Base-by-base conservation (phyloP, 352 stramenopile genomes). In the Achlya hypogyna region DNA sequence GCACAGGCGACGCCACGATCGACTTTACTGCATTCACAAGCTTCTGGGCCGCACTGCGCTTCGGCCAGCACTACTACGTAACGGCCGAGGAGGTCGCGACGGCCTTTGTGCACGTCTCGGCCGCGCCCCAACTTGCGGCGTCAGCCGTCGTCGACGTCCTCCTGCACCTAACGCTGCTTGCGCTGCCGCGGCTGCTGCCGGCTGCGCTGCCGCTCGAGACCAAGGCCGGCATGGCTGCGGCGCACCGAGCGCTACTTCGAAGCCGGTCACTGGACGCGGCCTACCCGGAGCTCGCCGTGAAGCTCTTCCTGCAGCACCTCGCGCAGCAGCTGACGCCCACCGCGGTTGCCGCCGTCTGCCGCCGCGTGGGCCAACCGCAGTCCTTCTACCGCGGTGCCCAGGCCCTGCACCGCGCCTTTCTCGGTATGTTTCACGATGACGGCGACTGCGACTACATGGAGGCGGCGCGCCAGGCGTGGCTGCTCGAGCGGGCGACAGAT, bases 231-330 rank as follows among this genome's bases (percentile, higher is more conserved):
- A 69, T 45, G 40, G 25, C 51, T 62, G 35, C 27, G 8, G 1
- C 45, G 34, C 0, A 78, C n/a, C 6, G 23, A 12, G 59, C 4
- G n/a, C 59, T 56, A 23, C 6, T 58, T 4, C 23, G 16, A 18
- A 8, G 12, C 20, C 43, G n/a, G 4, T 12, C 22, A 5, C 27
- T 66, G 5, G 32, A 53, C n/a, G 66, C 29, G 1, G 75, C 78
- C 45, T 53, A 87, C 20, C 76, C 70, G 0, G 59, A 76, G 1
- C 60, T 75, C 32, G 74, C 65, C 4, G 23, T 88, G 12, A 87
- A 91, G 69, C 71, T 81, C 0, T 73, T 87, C 27, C 52, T 87
- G 3, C 78, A 91, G 45, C 78, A 83, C 42, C 74, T 83, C 0
- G 76, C 74, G 0, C 76, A 82, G 25, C 71, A 81, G 63, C 34